These are phyloP conservation scores for Rachicladosporium sp. DNA, from an alignment of 2,329 filamentous ascomycete species.

Conservation along the genomic window DNA sequence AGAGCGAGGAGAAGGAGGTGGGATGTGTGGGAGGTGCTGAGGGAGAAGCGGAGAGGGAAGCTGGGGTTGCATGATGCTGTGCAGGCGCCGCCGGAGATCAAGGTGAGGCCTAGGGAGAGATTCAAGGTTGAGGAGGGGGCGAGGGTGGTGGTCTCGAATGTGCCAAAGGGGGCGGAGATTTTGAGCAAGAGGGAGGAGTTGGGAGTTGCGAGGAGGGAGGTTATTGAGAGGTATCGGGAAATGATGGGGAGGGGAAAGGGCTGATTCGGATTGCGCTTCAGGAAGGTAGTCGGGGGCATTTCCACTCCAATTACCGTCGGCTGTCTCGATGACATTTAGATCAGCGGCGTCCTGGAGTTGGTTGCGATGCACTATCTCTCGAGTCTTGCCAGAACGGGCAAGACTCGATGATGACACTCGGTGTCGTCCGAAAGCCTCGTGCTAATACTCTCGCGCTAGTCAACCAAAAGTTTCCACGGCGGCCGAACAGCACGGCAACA, in stretches of 20 bases:
- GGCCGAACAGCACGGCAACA: too few relatives aligned
- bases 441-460: too few relatives aligned
- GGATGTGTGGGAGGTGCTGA: conserved; percentile 68
- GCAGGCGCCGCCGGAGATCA: conserved; percentile 61
- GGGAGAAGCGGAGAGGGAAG: conserved; percentile 49
- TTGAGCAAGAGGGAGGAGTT: conserved; percentile 61
- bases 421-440: too few relatives aligned
- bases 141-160: conserved; percentile 53
- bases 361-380: too few relatives aligned
- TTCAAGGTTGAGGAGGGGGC: conserved; percentile 55
- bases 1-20: conserved; percentile 45
- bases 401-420: too few relatives aligned
- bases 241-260: conserved; percentile 44
- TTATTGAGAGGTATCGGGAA: conserved; percentile 62
- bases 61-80: conserved; percentile 46
- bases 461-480: too few relatives aligned
- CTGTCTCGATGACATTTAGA: too few relatives aligned
- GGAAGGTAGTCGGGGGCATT: too few relatives aligned
- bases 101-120: conserved; percentile 46
- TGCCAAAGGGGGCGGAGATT: conserved; percentile 58
- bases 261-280: too few relatives aligned
- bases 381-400: too few relatives aligned
- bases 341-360: too few relatives aligned
- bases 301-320: too few relatives aligned
- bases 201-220: conserved; percentile 52